Evolutionary conservation across 306 rosid species (phyloP).

Genomic region (Mimosa bimucronata): DNA sequence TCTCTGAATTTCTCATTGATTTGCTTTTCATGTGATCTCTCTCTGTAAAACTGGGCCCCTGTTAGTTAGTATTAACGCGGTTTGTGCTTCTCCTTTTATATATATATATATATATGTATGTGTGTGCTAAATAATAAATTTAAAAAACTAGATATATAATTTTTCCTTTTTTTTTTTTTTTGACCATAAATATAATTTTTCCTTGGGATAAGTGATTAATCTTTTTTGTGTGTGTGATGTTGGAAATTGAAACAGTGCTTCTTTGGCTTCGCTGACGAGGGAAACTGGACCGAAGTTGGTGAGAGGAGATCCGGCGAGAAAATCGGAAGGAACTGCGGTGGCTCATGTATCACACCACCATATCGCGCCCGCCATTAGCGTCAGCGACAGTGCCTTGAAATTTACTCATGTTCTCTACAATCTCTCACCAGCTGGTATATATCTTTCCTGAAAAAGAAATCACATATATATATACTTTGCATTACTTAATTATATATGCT

Average conservation of each 20-base stretch:
- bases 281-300: constrained; percentile 91
- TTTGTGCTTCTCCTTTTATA: not conserved
- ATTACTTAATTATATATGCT: no score
- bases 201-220: not conserved
- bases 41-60: not conserved
- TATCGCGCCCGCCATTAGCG: constrained; percentile 57
- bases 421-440: constrained; percentile 88
- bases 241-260: constrained; percentile 65
- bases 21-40: not conserved
- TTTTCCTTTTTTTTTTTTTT: no score
- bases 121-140: no score
- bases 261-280: constrained; percentile 87
- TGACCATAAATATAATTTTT: no score
- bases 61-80: not conserved
- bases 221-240: not conserved
- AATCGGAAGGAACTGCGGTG: constrained; percentile 33
- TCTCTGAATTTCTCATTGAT: no score
- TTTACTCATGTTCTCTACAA: constrained; percentile 91
- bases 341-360: constrained; percentile 51
- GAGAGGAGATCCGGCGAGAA: constrained; percentile 78
- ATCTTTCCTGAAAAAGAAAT: no score
- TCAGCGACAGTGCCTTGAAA: constrained; percentile 84
- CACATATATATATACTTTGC: no score
- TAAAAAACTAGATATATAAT: no score
- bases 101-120: no score